phyloP scores from a whole-genome alignment of 2,329 filamentous ascomycete species.

The Alternaria atra region DNA sequence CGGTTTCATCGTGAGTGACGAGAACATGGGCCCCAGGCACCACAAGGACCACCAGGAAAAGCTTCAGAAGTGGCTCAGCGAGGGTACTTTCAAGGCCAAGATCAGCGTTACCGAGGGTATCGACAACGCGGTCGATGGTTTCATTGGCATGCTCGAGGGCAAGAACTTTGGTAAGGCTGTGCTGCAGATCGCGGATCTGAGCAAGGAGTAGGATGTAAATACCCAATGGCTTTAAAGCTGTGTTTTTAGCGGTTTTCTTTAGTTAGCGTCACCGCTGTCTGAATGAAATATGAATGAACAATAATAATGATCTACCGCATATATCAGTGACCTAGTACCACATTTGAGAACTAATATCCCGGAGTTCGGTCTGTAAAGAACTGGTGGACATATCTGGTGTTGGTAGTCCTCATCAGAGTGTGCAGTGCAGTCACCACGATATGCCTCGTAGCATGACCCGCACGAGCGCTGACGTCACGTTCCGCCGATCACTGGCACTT shows the following conservation, averaged over 20 bases:
- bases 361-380: too few species aligned
- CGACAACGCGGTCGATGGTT: constrained; percentile 76
- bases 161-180: constrained; percentile 90
- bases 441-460: too few species aligned
- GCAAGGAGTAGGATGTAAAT: constrained; percentile 32
- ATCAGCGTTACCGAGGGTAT: constrained; percentile 76
- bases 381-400: too few species aligned
- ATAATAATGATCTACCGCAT: not conserved
- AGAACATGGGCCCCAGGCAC: constrained; percentile 73
- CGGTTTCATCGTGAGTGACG: constrained; percentile 78
- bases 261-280: not conserved
- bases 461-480: too few species aligned
- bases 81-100: constrained; percentile 77
- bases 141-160: constrained; percentile 78
- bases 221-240: not conserved
- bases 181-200: constrained; percentile 66
- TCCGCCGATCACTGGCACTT: too few species aligned
- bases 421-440: too few species aligned
- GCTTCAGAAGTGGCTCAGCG: constrained; percentile 77
- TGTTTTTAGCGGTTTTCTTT: too few species aligned
- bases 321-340: not conserved
- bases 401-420: too few species aligned
- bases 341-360: not conserved
- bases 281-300: not conserved
- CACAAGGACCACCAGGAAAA: constrained; percentile 76